Conservation (phyloP, 2,329 filamentous ascomycete genomes). For the Hypomyces rosellus region DNA sequence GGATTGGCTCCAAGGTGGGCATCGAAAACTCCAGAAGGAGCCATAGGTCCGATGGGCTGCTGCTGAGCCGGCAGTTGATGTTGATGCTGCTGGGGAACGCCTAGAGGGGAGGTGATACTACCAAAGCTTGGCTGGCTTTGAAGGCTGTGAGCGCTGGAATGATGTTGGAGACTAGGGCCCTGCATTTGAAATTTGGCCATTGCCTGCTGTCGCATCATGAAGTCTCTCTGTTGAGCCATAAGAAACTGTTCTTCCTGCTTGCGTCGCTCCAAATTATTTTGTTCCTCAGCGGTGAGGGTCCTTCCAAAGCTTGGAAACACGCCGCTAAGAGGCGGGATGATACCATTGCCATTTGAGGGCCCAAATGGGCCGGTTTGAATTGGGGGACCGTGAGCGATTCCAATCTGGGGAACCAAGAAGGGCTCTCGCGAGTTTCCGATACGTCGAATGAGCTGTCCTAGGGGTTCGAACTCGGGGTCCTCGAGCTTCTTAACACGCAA, state of each 20-base stretch:
- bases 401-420: constrained; percentile 95
- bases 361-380: constrained; percentile 43
- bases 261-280: constrained; percentile 90
- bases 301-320: constrained; percentile 96
- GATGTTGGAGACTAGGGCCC: constrained; percentile 64
- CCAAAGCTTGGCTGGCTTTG: constrained; percentile 97
- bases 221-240: constrained; percentile 93
- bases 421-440: constrained; percentile 97
- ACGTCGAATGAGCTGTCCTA: constrained; percentile 87
- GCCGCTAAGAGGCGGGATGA: constrained; percentile 82
- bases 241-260: constrained; percentile 98
- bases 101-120: constrained; percentile 83
- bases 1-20: constrained; percentile 31
- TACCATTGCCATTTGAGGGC: constrained; percentile 48
- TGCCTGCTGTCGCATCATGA: constrained; percentile 77
- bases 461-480: constrained; percentile 86
- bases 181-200: constrained; percentile 66
- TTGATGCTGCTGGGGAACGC: constrained; percentile 38
- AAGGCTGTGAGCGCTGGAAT: constrained; percentile 89
- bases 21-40: constrained; percentile 68
- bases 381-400: constrained; percentile 80
- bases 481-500: constrained; percentile 92
- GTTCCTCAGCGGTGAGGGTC: constrained; percentile 92
- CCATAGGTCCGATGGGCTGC: constrained; percentile 51
- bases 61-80: constrained; percentile 28